phyloP scores from a whole-genome alignment of 768 basidiomycete genomes.

The Clathrus columnatus region DNA sequence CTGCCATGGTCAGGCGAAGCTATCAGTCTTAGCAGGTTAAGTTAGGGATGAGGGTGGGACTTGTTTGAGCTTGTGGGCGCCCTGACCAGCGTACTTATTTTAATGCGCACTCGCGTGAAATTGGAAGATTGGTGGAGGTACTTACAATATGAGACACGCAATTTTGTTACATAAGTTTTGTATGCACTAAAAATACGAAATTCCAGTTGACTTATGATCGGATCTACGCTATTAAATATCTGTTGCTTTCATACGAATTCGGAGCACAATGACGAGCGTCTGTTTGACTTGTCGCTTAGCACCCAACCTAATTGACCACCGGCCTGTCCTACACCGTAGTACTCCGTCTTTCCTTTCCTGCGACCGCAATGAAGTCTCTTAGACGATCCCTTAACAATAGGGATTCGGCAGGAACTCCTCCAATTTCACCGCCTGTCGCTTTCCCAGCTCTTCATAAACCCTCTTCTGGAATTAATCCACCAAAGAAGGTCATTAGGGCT shows the following conservation, averaged over 20 bases:
- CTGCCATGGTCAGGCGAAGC: constrained; percentile 59
- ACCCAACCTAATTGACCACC: not conserved
- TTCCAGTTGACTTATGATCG: no score
- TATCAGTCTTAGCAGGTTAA: constrained; percentile 10
- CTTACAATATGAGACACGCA: no score
- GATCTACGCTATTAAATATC: no score
- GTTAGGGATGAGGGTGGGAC: constrained; percentile 6
- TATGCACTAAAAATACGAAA: no score
- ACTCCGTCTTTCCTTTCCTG: not conserved
- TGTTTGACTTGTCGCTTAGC: not conserved
- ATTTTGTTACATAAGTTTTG: no score
- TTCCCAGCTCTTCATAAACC: constrained; percentile 65
- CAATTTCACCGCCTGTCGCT: constrained; percentile 63
- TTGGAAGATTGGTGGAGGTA: no score
- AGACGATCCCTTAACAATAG: constrained; percentile 72
- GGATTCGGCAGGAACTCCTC: constrained; percentile 39
- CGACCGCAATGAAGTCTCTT: constrained; percentile 62
- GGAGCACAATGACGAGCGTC: constrained; percentile 6
- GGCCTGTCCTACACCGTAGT: not conserved
- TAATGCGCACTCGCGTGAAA: no score
- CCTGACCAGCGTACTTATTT: no score
- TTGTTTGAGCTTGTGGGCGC: not conserved
- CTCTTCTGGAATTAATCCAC: constrained; percentile 62
- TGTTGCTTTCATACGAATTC: not conserved
- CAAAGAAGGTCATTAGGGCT: constrained; percentile 94